phyloP scores from a whole-genome alignment of 768 basidiomycete genomes.

The Psilocybe cyanescens region DNA sequence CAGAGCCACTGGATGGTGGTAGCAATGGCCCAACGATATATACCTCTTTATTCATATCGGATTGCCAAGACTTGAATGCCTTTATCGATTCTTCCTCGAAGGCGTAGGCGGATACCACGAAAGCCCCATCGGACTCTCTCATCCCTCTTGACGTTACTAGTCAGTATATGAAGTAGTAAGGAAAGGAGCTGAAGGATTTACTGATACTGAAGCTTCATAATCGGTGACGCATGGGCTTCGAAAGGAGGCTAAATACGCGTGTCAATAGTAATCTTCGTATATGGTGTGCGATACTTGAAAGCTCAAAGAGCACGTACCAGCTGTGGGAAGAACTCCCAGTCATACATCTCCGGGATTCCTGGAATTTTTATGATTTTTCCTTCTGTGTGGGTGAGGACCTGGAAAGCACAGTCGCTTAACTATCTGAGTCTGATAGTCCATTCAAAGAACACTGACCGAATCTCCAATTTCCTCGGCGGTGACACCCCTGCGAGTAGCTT shows the following conservation, averaged over 20 bases:
- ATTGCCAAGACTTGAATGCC: conserved; percentile 8
- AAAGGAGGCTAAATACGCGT: neutral
- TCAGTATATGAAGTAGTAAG: no score
- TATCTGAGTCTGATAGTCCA: neutral
- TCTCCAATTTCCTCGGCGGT: neutral
- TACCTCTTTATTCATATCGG: conserved; percentile 1
- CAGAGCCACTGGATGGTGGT: conserved; percentile 5
- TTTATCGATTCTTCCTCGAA: conserved; percentile 8
- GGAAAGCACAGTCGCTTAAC: neutral
- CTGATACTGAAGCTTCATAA: neutral
- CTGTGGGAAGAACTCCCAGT: conserved; percentile 6
- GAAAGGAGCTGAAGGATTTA: neutral
- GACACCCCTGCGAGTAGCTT: neutral
- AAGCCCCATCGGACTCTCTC: conserved; percentile 7
- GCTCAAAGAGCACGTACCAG: neutral
- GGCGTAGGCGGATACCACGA: neutral
- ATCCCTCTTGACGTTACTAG: neutral
- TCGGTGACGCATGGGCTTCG: neutral
- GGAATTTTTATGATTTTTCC: neutral
- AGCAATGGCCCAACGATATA: conserved; percentile 16
- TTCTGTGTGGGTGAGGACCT: neutral
- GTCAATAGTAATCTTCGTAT: neutral
- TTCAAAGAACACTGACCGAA: neutral
- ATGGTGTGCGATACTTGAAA: neutral
- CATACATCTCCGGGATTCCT: conserved; percentile 7